These are phyloP conservation scores for Botrytis fragariae DNA, from an alignment of 2,329 filamentous ascomycete species.

Conservation along the genomic window DNA sequence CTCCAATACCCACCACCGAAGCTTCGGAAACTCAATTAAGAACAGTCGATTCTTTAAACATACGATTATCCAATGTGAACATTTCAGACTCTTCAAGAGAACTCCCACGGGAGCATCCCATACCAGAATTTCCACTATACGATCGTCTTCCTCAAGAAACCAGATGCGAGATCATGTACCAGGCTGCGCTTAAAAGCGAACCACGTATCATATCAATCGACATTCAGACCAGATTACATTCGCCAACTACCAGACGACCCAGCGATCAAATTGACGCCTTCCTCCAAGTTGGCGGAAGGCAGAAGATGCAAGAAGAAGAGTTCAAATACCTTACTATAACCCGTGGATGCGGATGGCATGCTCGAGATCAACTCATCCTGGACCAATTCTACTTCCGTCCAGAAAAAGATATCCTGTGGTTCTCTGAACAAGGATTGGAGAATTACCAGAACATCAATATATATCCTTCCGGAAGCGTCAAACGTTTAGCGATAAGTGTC, in stretches of 20 bases:
- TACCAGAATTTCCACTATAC: not conserved
- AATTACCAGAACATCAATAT: not conserved
- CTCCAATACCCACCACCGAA: not conserved
- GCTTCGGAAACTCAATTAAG: not conserved
- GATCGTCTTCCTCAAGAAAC: not conserved
- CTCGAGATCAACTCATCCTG: not conserved
- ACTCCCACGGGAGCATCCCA: not conserved
- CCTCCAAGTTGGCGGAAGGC: not conserved
- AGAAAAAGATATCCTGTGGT: not conserved
- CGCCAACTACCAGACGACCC: not conserved
- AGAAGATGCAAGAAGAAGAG: not conserved
- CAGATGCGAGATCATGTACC: not conserved
- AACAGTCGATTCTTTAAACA: not conserved
- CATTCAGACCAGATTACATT: not conserved
- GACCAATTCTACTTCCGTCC: not conserved
- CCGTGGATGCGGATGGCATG: not conserved
- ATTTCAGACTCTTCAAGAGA: not conserved
- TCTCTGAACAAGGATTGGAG: not conserved
- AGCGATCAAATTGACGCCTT: not conserved
- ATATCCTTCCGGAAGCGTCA: not conserved
- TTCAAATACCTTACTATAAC: not conserved
- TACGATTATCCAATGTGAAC: not conserved
- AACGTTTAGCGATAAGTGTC: not conserved
- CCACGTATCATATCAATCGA: not conserved
- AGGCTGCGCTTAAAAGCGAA: not conserved